Base-by-base conservation (phyloP, 768 basidiomycete species). In the Hortiboletus campestris region DNA sequence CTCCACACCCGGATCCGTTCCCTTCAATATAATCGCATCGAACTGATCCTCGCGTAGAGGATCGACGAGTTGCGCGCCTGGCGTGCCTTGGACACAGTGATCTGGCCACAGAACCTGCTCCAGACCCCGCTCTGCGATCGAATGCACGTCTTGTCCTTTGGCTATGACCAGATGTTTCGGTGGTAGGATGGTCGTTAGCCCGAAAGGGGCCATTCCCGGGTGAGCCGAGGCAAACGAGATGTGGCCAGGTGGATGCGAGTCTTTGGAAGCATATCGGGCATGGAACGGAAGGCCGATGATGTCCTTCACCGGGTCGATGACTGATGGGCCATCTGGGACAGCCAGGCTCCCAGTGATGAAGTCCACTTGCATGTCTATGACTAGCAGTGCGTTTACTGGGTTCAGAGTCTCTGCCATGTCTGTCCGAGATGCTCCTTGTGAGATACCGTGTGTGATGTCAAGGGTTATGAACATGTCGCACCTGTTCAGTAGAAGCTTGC, bases 291-390 rank as follows among this genome's bases (percentile, higher is more conserved):
- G 72, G 6, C 76, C 63, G 49, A 93, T 77, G 39, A 92, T 77
- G n/a, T 65, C 64, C 61, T 84, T 79, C 45, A 91, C 77, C 9
- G 72, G 66, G 0, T 77, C 75, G 48, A 93, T 70, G 53, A 91
- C 84, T 6, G 75, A 72, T 31, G 78, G 73, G 0, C 83, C 91
- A 19, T 76, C 77, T 2, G 81, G 74, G 13, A 91, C 89, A 3
- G 90, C 84, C 36, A 95, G 81, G 6, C 84, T 79, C 3, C 91
- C 92, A 19, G 73, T 69, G 28, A 92, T 80, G 63, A 95, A 95
- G 69, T 95, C 92, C 65, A 89, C 81, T 67, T 95, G 92, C 69
- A 91, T 80, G 66, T 94, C 91, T 36, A 93, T 75, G 51, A 92
- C 79, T 49, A 91, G 64, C 20, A 92, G 76, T 1, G 85, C 89